Evolutionary conservation across 768 basidiomycete species (phyloP).

Genomic region (Galerina marginata): DNA sequence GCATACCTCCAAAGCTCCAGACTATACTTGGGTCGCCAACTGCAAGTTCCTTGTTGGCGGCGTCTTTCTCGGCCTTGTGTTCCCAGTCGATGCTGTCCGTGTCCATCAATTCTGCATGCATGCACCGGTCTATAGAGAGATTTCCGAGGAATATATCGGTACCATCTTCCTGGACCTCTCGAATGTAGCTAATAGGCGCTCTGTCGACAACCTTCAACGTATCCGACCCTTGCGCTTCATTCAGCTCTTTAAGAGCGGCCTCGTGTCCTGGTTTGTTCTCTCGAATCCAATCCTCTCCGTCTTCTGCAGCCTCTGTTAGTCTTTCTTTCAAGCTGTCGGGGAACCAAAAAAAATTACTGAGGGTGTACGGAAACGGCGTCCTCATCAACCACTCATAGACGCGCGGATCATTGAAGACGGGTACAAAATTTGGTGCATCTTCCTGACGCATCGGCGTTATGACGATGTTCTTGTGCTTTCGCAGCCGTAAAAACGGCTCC

Average conservation of each 20-base stretch:
- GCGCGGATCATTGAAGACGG: no score
- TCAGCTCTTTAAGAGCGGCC: slow-evolving; percentile 32
- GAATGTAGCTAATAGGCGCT: slow-evolving; percentile 53
- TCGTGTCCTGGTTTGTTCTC: slow-evolving; percentile 30
- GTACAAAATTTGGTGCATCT: slow-evolving; percentile 30
- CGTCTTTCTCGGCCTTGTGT: no score
- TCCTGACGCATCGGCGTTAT: slow-evolving; percentile 55
- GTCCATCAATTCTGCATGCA: slow-evolving; percentile 33
- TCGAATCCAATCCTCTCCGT: slow-evolving; percentile 30
- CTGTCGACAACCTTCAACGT: slow-evolving; percentile 26
- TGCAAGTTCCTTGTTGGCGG: slow-evolving; percentile 44
- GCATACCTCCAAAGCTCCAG: slow-evolving; percentile 34
- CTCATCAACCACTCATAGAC: no score
- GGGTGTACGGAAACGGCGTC: no score
- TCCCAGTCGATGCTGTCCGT: slow-evolving; percentile 39
- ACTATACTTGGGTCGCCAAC: slow-evolving; percentile 58
- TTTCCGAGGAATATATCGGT: slow-evolving; percentile 57
- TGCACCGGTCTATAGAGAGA: slow-evolving; percentile 37
- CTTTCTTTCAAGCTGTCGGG: no score
- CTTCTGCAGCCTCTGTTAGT: slow-evolving; percentile 14
- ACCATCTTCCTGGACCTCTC: slow-evolving; percentile 59
- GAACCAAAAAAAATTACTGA: no score
- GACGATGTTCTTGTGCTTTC: slow-evolving; percentile 55
- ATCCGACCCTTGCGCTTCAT: slow-evolving; percentile 26
- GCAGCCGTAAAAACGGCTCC: slow-evolving; percentile 61